Evolutionary conservation across 495 filamentous ascomycete species (phyloP).

Genomic region (Aspergillus nidulans): DNA sequence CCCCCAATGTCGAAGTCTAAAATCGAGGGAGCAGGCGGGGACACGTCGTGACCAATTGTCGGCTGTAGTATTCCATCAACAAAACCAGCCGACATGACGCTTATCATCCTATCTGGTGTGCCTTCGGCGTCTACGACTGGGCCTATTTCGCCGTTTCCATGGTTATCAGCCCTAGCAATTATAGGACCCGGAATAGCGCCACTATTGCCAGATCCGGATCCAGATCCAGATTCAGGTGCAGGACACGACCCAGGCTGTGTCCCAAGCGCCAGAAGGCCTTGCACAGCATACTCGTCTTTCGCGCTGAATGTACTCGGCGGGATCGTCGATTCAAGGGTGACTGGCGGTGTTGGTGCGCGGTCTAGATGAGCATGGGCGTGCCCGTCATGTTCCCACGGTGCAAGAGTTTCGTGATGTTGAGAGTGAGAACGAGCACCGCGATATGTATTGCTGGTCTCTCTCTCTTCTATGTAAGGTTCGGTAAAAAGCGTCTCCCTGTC

Average conservation of each 20-base stretch:
- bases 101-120: not conserved
- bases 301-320: slow-evolving; percentile 18
- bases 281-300: slow-evolving; percentile 31
- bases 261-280: slow-evolving; percentile 31
- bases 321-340: slow-evolving; percentile 1
- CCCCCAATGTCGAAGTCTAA: not conserved
- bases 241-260: slow-evolving; percentile 6
- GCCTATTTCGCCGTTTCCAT: not conserved
- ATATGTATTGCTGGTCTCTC: not conserved
- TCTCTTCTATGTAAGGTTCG: not conserved
- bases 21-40: not conserved
- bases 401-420: not conserved
- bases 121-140: not conserved
- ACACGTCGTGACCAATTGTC: not conserved
- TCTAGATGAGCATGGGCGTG: not conserved
- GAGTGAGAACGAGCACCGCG: not conserved
- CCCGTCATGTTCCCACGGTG: not conserved
- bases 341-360: not conserved
- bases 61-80: not conserved
- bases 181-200: not conserved
- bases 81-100: not conserved
- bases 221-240: no score
- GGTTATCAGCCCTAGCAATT: not conserved
- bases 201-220: not conserved
- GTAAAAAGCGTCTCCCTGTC: not conserved